phyloP scores from a whole-genome alignment of 495 filamentous ascomycete genomes.

The Aspergillus leporis region DNA sequence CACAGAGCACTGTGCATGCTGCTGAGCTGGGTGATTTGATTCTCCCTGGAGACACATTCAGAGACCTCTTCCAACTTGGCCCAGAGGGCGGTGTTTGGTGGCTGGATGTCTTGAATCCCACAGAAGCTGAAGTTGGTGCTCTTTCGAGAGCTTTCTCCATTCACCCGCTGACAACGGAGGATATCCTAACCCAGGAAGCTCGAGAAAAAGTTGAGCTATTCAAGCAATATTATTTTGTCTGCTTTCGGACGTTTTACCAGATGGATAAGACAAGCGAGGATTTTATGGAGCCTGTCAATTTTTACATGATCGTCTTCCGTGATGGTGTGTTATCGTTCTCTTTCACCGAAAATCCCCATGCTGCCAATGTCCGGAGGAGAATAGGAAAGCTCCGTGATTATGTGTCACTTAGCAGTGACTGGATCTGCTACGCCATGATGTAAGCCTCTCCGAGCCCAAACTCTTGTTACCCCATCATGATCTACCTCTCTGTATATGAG shows the following conservation, averaged over 20 bases:
- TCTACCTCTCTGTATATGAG: background rate
- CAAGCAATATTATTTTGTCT: slow-evolving; percentile 95
- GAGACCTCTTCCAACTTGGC: slow-evolving; percentile 81
- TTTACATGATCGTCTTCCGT: slow-evolving; percentile 96
- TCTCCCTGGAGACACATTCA: slow-evolving; percentile 82
- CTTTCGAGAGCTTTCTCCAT: slow-evolving; percentile 89
- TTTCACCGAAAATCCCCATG: slow-evolving; percentile 80
- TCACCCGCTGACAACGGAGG: slow-evolving; percentile 90
- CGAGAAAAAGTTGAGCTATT: slow-evolving; percentile 99
- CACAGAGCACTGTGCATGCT: slow-evolving; percentile 88
- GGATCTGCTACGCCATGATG: slow-evolving; percentile 99
- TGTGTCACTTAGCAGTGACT: slow-evolving; percentile 87
- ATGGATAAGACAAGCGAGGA: slow-evolving; percentile 74
- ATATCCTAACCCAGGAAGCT: slow-evolving; percentile 90
- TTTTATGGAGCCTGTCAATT: slow-evolving; percentile 86
- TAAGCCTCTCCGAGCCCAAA: slow-evolving; percentile 51
- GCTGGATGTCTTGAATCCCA: slow-evolving; percentile 90
- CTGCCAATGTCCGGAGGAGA: slow-evolving; percentile 82
- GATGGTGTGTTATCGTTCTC: slow-evolving; percentile 94
- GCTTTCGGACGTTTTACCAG: slow-evolving; percentile 90
- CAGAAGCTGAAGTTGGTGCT: slow-evolving; percentile 83
- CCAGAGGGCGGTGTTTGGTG: slow-evolving; percentile 84
- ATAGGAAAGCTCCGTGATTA: slow-evolving; percentile 93
- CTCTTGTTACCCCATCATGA: background rate
- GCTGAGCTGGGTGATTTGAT: slow-evolving; percentile 84